Conservation (phyloP, 176 grass and related monocot species). For the Phyllostachys edulis region DNA sequence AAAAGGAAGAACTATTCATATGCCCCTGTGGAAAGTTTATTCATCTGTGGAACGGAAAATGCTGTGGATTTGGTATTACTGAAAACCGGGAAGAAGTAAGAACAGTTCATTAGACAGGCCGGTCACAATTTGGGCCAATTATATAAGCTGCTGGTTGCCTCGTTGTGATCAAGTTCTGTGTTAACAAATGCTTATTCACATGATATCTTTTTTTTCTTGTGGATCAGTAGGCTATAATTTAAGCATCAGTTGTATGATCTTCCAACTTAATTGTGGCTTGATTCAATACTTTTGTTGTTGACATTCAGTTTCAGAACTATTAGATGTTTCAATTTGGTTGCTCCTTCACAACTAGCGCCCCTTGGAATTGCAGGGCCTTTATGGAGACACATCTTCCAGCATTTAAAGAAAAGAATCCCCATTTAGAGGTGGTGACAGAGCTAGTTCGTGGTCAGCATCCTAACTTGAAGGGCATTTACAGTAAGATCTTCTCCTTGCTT, state of each 20-base stretch:
- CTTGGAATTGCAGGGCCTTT: slow-evolving; percentile 64
- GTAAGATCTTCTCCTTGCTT: slow-evolving; percentile 50
- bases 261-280: neutral
- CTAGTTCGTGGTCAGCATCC: slow-evolving; percentile 77
- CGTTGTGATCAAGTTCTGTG: neutral
- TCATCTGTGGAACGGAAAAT: neutral
- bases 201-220: neutral
- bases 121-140: neutral
- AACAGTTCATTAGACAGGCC: neutral
- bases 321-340: neutral
- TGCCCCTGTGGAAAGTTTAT: neutral
- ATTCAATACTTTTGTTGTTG: neutral
- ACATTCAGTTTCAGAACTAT: neutral
- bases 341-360: neutral
- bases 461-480: slow-evolving; percentile 86
- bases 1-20: neutral
- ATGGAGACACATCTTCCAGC: slow-evolving; percentile 74
- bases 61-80: neutral
- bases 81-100: neutral
- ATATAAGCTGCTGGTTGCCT: neutral
- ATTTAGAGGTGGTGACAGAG: slow-evolving; percentile 63
- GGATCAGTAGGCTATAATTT: neutral
- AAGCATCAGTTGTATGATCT: neutral
- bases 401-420: slow-evolving; percentile 71
- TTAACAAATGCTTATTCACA: neutral